Evolutionary conservation across 2,329 filamentous ascomycete species (phyloP), one percentile per base, ranked within the genome.

Genomic region (Fusarium cicatricum): DNA sequence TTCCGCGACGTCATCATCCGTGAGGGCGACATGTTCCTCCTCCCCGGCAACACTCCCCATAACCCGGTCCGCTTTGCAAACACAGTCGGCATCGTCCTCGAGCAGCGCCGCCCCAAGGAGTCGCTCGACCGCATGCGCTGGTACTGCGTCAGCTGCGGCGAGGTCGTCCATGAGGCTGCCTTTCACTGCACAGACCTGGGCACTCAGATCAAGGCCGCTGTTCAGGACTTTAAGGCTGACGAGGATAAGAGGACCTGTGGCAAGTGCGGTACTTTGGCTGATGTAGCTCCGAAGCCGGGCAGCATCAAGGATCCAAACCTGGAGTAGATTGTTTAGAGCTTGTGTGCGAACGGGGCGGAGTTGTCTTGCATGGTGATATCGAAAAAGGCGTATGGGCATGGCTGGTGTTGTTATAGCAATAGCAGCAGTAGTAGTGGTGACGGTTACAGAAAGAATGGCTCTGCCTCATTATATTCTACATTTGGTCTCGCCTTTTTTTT

Each of bases 11-110:
- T 98, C 62, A 82, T 92, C 71, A 97, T 98, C 78, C 84, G 88
- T 70, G 92, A 98, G 78, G 94, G 94, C 62, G 92, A 95, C 66
- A 90, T 98, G 85, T 98, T 97, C 75, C 81, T 98, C 5, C 84
- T 99, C 1, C 94, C 94, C 0, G 85, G 88, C n/a, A 93, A 97
- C 75, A 95, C 90, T n/a, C 94, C 94, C 21, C 94, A 98, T 78
- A 97, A 96, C 75, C 94, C 95, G 0, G 91, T 98, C 29, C 87
- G 94, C 54, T 98, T 97, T 77, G 90, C 90, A 70, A 82, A 96
- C 77, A 97, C 94, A 0, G 92, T 98, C n/a, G 94, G 94, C 28
- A 82, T 98, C 43, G 94, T 98, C 29, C 81, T 98, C 54, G 94
- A 98, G 81, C 91, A 96, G 80, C 85, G 85, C 34, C 82, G 95